phyloP scores from a whole-genome alignment of 2,329 filamentous ascomycete genomes.

The Colletotrichum sp. region DNA sequence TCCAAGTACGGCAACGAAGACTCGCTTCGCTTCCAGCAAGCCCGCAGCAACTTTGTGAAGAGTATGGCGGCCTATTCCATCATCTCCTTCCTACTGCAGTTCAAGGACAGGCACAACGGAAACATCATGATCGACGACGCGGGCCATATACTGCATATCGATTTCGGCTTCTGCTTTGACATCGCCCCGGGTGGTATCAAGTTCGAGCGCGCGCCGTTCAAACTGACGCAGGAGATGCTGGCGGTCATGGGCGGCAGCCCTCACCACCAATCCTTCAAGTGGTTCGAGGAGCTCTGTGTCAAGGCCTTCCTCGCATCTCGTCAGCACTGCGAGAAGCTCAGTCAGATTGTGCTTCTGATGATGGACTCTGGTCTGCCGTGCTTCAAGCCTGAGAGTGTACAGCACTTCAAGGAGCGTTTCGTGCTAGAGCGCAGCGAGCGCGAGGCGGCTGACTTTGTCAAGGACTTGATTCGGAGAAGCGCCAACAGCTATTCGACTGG shows the following conservation, averaged over 20 bases:
- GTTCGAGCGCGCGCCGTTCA: slow-evolving; percentile 98
- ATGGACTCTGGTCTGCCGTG: slow-evolving; percentile 94
- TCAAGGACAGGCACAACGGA: slow-evolving; percentile 99
- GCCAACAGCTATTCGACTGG: slow-evolving; percentile 90
- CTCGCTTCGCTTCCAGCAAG: slow-evolving; percentile 91
- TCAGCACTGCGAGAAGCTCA: slow-evolving; percentile 86
- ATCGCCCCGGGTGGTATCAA: slow-evolving; percentile 96
- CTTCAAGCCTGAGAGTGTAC: slow-evolving; percentile 95
- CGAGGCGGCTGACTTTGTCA: slow-evolving; percentile 95
- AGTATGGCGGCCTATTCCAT: slow-evolving; percentile 98
- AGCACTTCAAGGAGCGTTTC: slow-evolving; percentile 91
- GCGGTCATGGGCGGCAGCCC: slow-evolving; percentile 95
- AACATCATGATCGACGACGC: slow-evolving; percentile 99
- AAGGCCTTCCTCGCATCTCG: slow-evolving; percentile 92
- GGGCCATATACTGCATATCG: slow-evolving; percentile 97
- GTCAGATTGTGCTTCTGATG: slow-evolving; percentile 92
- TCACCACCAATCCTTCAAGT: slow-evolving; percentile 86
- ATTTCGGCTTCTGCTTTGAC: slow-evolving; percentile 99
- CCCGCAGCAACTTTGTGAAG: slow-evolving; percentile 97
- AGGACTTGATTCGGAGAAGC: slow-evolving; percentile 86
- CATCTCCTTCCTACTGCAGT: slow-evolving; percentile 94
- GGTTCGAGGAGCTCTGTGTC: slow-evolving; percentile 95
- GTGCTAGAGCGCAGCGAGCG: slow-evolving; percentile 90
- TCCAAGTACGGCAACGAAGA: slow-evolving; percentile 98
- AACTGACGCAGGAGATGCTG: slow-evolving; percentile 96